Evolutionary conservation across 345 rosid species (phyloP).

Genomic region (Citropsis articulata): DNA sequence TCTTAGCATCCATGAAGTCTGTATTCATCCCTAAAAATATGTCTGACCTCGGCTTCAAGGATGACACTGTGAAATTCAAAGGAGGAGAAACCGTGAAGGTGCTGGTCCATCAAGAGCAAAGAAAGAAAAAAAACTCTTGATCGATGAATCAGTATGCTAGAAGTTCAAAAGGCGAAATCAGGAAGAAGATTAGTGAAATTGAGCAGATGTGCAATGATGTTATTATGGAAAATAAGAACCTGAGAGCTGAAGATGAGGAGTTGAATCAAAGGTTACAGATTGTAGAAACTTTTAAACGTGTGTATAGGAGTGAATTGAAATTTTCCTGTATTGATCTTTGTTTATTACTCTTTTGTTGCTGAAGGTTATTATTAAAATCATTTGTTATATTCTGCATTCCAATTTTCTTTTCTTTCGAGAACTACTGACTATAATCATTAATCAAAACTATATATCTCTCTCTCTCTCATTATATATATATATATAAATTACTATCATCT

Average conservation of each 20-base stretch:
- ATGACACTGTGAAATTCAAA: background rate
- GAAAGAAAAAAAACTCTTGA: background rate
- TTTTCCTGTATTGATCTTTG: too few relatives aligned
- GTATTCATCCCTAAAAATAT: background rate
- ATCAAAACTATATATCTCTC: too few relatives aligned
- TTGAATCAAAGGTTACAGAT: background rate
- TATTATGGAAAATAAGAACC: background rate
- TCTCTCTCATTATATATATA: too few relatives aligned
- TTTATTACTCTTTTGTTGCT: too few relatives aligned
- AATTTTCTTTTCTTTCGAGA: too few relatives aligned
- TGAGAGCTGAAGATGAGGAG: background rate
- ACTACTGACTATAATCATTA: too few relatives aligned
- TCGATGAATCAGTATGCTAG: background rate
- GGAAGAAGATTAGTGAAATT: background rate
- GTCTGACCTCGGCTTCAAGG: background rate
- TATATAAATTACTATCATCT: too few relatives aligned
- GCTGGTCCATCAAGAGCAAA: background rate
- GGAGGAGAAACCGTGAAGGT: background rate
- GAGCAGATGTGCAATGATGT: background rate
- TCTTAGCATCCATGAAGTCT: background rate
- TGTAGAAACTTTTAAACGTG: background rate
- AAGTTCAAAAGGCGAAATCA: background rate
- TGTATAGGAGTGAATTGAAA: background rate
- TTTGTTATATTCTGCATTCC: too few relatives aligned
- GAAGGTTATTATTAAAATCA: too few relatives aligned